phyloP scores from a whole-genome alignment of 2,329 filamentous ascomycete species.

The Lachnellula subtilissima region DNA sequence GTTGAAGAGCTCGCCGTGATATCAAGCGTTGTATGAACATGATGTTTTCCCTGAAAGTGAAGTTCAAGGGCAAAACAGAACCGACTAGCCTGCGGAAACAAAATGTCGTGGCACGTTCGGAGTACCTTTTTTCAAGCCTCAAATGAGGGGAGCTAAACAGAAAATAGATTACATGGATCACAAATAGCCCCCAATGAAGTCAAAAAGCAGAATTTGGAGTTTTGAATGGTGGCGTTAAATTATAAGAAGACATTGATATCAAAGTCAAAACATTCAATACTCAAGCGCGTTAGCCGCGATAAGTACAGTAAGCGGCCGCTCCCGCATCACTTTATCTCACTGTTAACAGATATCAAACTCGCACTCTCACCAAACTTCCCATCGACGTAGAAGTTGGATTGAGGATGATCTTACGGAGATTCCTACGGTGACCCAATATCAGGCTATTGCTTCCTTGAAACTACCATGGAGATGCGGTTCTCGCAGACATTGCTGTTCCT shows the following conservation, averaged over 20 bases:
- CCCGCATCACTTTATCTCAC: neutral
- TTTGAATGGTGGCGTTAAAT: neutral
- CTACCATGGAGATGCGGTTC: constrained; percentile 16
- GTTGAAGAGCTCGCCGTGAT: neutral
- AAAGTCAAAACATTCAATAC: neutral
- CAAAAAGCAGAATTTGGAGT: neutral
- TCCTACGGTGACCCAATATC: constrained; percentile 4
- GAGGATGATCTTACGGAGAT: constrained; percentile 24
- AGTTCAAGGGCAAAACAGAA: neutral
- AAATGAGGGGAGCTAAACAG: neutral
- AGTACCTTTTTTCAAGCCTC: neutral
- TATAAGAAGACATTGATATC: neutral
- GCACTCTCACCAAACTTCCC: neutral
- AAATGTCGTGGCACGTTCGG: neutral
- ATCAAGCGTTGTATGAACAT: neutral
- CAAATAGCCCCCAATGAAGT: neutral
- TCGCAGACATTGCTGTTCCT: constrained; percentile 15
- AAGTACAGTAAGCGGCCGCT: neutral
- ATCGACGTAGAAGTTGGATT: neutral
- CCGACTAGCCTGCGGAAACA: neutral
- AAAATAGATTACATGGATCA: neutral
- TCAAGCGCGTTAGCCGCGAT: neutral
- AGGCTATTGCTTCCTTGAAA: constrained; percentile 19
- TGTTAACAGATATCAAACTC: neutral
- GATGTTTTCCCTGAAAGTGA: neutral